A percentile compares a stretch with the other conserved stretches of the same genome.
phyloP scores from a whole-genome alignment of 805 yeast genomes.

The Myxozyma nipponensis region DNA sequence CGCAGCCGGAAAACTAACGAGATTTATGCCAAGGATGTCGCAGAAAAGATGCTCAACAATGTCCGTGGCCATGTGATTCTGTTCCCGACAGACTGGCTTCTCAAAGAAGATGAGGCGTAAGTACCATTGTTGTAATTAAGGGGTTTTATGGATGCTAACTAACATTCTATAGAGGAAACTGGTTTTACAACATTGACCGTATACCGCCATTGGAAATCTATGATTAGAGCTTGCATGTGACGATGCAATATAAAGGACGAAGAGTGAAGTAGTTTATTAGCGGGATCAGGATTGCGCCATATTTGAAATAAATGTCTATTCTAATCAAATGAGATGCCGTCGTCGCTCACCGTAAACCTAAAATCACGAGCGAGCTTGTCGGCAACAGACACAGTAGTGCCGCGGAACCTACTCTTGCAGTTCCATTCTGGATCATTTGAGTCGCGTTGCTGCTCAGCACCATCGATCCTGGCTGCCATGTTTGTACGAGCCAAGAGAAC shows the following conservation, averaged over 20 bases:
- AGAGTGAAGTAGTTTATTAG: too few species aligned
- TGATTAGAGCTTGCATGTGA: too few species aligned
- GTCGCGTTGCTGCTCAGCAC: background rate
- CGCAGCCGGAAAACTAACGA: conserved; percentile 40
- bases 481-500: background rate
- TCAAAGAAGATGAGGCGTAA: conserved; percentile 65
- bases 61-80: conserved; percentile 82
- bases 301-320: too few species aligned
- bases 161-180: conserved; percentile 58
- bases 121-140: background rate
- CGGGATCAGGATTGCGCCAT: too few species aligned
- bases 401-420: background rate
- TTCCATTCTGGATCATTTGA: conserved; percentile 3
- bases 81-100: conserved; percentile 92
- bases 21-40: conserved; percentile 68
- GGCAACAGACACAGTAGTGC: background rate
- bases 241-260: too few species aligned
- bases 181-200: conserved; percentile 93
- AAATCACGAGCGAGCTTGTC: background rate
- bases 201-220: conserved; percentile 94
- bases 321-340: conserved; percentile 4
- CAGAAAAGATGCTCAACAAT: conserved; percentile 65
- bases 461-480: background rate
- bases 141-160: conserved; percentile 1
- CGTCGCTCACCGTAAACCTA: background rate